phyloP scores from a whole-genome alignment of 306 rosid species.

The Prunus davidiana region DNA sequence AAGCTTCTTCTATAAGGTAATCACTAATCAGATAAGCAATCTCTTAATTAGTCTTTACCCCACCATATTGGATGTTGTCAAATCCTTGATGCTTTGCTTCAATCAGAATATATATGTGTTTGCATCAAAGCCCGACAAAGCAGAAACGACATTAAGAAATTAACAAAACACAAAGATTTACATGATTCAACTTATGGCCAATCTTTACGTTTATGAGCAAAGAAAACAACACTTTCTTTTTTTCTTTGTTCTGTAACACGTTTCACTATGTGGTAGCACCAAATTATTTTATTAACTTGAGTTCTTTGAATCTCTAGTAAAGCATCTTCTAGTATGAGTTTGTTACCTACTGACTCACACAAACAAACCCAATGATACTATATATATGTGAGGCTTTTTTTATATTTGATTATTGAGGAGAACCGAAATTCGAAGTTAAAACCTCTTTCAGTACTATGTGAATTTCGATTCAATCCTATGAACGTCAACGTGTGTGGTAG shows the following conservation, averaged over 20 bases:
- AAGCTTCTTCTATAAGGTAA: no score
- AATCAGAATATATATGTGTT: background rate
- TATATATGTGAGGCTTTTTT: no score
- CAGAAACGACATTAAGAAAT: background rate
- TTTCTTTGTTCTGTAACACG: background rate
- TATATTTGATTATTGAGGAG: no score
- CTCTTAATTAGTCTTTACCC: background rate
- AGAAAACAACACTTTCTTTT: background rate
- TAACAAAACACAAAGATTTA: background rate
- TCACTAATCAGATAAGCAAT: background rate
- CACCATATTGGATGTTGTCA: background rate
- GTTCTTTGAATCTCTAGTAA: slow-evolving; percentile 12
- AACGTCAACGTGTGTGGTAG: no score
- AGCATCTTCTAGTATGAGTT: no score
- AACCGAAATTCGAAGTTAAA: no score
- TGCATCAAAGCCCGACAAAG: background rate
- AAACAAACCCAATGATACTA: no score
- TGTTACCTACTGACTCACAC: no score
- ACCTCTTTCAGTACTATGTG: no score
- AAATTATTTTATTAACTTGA: no score
- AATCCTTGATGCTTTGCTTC: background rate
- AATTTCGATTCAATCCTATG: no score
- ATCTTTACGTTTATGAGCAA: background rate
- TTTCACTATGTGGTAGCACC: no score
- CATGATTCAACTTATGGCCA: slow-evolving; percentile 4